Conservation (phyloP, 2,329 filamentous ascomycete genomes). For the Rutstroemia sp. region DNA sequence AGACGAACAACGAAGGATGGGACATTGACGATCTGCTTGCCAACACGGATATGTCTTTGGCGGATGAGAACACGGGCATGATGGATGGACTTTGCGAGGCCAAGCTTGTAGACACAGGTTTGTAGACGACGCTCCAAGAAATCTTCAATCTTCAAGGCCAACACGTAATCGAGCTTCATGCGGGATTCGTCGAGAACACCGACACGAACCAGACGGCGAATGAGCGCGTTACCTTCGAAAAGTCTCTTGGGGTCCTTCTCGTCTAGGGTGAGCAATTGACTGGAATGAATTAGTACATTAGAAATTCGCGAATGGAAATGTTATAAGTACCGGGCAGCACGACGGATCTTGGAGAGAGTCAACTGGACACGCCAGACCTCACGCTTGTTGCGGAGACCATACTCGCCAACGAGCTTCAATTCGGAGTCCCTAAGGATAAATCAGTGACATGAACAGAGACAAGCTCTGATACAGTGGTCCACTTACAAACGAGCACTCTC, state of each 20-base stretch:
- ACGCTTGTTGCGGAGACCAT: conserved; percentile 99
- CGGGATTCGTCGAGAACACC: conserved; percentile 99
- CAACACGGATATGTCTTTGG: conserved; percentile 99
- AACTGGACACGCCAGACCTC: conserved; percentile 99
- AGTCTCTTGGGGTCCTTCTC: conserved; percentile 99
- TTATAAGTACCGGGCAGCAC: conserved; percentile 86
- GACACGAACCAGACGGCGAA: conserved; percentile 98
- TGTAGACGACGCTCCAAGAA: conserved; percentile 99
- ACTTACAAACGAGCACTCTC: conserved; percentile 99
- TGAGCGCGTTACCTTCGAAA: conserved; percentile 99
- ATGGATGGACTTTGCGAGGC: conserved; percentile 99
- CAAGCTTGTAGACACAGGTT: conserved; percentile 99
- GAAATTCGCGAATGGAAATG: background rate
- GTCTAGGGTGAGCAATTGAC: conserved; percentile 99
- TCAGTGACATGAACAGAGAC: conserved; percentile 95
- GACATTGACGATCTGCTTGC: conserved; percentile 99
- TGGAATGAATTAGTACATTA: conserved; percentile 33
- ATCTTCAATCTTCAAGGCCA: conserved; percentile 98
- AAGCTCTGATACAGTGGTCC: conserved; percentile 98
- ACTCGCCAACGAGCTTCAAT: conserved; percentile 99
- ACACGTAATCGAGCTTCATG: conserved; percentile 99
- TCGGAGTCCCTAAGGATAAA: conserved; percentile 81
- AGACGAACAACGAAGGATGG: conserved; percentile 99
- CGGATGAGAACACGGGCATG: conserved; percentile 99
- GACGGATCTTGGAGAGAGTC: conserved; percentile 99